Base-by-base conservation (phyloP, 1,284 basidiomycete genomes). In the Peniophora sp. region DNA sequence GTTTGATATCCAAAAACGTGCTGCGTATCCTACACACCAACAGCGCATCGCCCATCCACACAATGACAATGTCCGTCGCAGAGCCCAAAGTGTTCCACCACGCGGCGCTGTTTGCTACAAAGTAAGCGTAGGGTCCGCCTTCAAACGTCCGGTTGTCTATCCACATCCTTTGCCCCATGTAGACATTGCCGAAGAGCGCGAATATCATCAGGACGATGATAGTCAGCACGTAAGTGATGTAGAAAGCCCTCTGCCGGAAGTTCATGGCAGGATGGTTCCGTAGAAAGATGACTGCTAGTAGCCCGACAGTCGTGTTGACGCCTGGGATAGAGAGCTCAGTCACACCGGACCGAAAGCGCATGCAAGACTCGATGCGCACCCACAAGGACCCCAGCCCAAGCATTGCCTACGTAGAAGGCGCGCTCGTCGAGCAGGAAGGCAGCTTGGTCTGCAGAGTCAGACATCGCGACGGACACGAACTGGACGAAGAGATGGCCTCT, bases 1-100 rank as follows among this genome's bases (percentile, higher is more conserved):
- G 32, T 23, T 43, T 32, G 6, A 32, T 32, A 32, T 5, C 27
- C 6, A 32, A 6, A 12, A 32, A 32, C 6, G 12, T 5, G 27
- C 12, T 5, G 12, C 5, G 27, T 6, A 32, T 32, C 27, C 6
- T 12, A 32, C 27, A 12, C 32, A 66, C 64, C 47, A 66, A 39
- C 16, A 66, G 55, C 0, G 55, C 63, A 52, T 66, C 63, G 12
- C 60, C 59, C 46, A 65, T 22, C 32, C 63, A 58, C 50, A 62
- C 63, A 50, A 61, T 58, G 17, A 55, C 49, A 34, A 61, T 55
- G 14, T 60, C 59, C 2, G 61, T 54, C 2, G 61, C 57, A 8
- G 61, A 61, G 3, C 63, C 61, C 8, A 64, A 49, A 8, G 60
- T 60, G 47, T 66, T 64, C 53, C 59, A 60, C 55, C 57, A 59